phyloP scores from a whole-genome alignment of 495 filamentous ascomycete species.

The Pseudoneurospora amorphoporcata region DNA sequence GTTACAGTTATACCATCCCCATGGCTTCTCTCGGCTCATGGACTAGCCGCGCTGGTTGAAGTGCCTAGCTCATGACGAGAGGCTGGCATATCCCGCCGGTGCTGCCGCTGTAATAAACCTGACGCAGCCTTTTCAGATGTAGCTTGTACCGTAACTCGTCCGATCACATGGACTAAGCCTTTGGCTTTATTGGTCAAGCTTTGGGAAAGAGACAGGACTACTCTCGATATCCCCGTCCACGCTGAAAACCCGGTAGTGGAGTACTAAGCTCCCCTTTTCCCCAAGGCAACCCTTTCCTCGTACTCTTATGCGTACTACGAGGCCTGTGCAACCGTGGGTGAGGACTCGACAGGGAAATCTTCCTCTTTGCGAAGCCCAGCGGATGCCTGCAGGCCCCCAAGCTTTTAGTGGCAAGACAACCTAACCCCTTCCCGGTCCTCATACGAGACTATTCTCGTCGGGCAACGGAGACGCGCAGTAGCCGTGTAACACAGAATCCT shows the following conservation, averaged over 20 bases:
- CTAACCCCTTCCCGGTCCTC: conserved; percentile 8
- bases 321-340: background rate
- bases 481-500: conserved; percentile 12
- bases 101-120: background rate
- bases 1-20: background rate
- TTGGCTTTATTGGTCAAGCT: background rate
- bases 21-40: background rate
- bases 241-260: background rate
- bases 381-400: conserved; percentile 11
- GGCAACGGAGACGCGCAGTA: conserved; percentile 20
- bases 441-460: conserved; percentile 29
- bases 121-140: background rate
- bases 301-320: background rate
- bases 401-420: conserved; percentile 12
- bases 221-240: background rate
- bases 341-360: conserved; percentile 5
- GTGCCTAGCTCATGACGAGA: background rate
- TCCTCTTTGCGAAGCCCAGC: conserved; percentile 4
- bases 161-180: background rate
- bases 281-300: background rate
- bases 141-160: background rate
- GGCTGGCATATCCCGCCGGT: background rate
- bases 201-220: background rate
- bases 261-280: background rate
- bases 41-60: background rate